These are phyloP conservation scores for Grosmannia clavigera DNA, from an alignment of 2,329 filamentous ascomycete species.

Conservation along the genomic window DNA sequence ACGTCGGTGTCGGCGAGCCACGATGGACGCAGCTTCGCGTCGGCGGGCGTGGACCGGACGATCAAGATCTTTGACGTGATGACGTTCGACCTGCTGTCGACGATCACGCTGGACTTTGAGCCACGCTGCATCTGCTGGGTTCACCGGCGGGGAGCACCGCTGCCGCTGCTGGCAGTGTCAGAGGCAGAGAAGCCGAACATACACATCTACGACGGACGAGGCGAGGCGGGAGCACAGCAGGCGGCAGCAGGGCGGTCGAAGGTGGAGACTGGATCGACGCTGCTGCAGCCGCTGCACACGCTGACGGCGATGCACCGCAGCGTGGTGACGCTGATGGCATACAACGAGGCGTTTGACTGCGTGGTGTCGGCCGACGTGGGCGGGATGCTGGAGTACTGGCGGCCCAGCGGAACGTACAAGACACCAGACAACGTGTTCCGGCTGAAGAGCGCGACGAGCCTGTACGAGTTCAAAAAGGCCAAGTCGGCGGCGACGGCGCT, in stretches of 20 bases:
- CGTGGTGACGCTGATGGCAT: conserved; percentile 73
- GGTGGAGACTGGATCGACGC: not conserved
- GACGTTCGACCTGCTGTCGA: conserved; percentile 76
- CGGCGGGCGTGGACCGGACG: conserved; percentile 64
- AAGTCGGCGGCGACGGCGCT: conserved; percentile 76
- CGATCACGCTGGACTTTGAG: conserved; percentile 63
- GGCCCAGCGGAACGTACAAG: conserved; percentile 65
- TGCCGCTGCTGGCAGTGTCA: conserved; percentile 76
- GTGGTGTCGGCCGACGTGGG: conserved; percentile 79
- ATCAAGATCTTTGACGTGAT: conserved; percentile 74
- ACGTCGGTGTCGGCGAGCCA: conserved; percentile 71
- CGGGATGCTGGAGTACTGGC: conserved; percentile 97
- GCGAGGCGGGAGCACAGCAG: conserved; percentile 46
- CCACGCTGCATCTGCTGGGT: conserved; percentile 86
- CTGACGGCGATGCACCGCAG: conserved; percentile 70
- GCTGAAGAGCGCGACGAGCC: conserved; percentile 83
- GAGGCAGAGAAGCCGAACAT: conserved; percentile 62
- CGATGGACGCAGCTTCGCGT: conserved; percentile 89
- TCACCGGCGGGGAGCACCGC: conserved; percentile 73
- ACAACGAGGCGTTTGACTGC: conserved; percentile 81
- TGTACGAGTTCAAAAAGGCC: conserved; percentile 95
- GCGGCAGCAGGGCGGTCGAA: not conserved
- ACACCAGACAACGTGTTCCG: conserved; percentile 88
- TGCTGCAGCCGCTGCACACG: conserved; percentile 54
- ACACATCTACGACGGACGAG: conserved; percentile 77